A percentile compares a stretch with the other conserved stretches of the same genome.
phyloP scores from a whole-genome alignment of 768 basidiomycete genomes.

The Nidula microcarpa region DNA sequence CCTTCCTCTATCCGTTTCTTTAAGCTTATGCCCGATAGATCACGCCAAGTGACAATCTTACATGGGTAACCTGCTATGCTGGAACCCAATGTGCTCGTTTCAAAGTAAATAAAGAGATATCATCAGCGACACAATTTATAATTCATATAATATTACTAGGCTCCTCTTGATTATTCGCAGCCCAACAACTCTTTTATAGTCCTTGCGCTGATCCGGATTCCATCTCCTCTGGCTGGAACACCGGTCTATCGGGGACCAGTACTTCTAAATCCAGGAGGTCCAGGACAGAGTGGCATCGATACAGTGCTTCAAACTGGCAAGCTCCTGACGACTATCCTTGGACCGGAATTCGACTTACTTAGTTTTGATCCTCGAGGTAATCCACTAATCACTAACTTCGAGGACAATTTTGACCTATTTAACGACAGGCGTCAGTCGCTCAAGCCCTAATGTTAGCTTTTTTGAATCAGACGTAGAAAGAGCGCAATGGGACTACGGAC shows the following conservation, averaged over 20 bases:
- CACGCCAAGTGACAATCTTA: not conserved
- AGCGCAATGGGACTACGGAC: slow-evolving; percentile 15
- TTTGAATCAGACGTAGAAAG: slow-evolving; percentile 32
- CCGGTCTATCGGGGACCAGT: slow-evolving; percentile 39
- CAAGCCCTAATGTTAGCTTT: slow-evolving; percentile 29
- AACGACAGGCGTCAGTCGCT: slow-evolving; percentile 27
- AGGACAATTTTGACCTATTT: not conserved
- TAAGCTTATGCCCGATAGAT: too few species aligned
- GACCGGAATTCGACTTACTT: slow-evolving; percentile 42
- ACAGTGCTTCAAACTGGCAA: slow-evolving; percentile 16
- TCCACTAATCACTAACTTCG: not conserved
- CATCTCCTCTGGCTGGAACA: slow-evolving; percentile 18
- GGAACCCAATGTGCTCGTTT: not conserved
- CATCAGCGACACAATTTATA: not conserved
- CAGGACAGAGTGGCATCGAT: slow-evolving; percentile 40
- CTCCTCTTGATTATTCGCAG: slow-evolving; percentile 42
- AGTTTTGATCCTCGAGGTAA: slow-evolving; percentile 47
- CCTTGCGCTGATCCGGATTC: slow-evolving; percentile 39
- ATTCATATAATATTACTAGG: slow-evolving; percentile 17
- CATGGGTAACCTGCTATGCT: not conserved
- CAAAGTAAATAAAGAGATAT: not conserved
- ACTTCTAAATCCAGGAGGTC: slow-evolving; percentile 46
- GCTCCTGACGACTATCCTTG: slow-evolving; percentile 25
- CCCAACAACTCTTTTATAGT: slow-evolving; percentile 29
- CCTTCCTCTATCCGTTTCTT: too few species aligned